Base-by-base conservation (phyloP, 164 flowering plant species). In the Chimonanthus praecox region DNA sequence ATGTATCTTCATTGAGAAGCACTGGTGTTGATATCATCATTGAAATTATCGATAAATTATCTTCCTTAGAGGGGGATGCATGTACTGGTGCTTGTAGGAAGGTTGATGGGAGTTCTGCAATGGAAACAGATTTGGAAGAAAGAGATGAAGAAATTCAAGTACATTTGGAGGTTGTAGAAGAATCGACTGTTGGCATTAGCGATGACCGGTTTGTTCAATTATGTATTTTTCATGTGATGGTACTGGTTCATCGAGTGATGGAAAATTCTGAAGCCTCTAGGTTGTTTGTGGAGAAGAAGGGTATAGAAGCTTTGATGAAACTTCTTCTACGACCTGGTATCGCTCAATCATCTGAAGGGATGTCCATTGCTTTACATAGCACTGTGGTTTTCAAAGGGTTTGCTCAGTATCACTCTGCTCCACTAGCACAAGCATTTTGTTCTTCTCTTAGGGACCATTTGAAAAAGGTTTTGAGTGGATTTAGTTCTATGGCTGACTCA, bases 311-410 rank as follows among this genome's bases (percentile, higher is more conserved):
- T 76, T 78, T 96, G 65, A 72, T 96, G 83, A 92, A 86, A 83
- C 97, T 96, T 79, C 79, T 96, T 3, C 76, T 94, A 72, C 85
- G 89, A 70, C 97, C 99, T 58, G 90, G 87, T 73, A 87, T 96
- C 80, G 90, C 88, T 6, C 98, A 94, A 65, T 94, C 99, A 64
- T 90, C 97, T 69, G 95, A 92, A 71, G 99, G 99, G 70, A 90
- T 90, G 95, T 87, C 95, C 47, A 89, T 94, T 83, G 97, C 97
- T 67, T 79, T 96, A 62, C 97, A 92, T 63, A 93, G 95, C 79
- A 90, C 99, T 9, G 86, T 89, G 85, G 98, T 94, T 69, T 96
- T 96, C 79, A 96, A 94, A 85, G 89, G 94, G 46, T 96, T 94
- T 76, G 88, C 96, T 16, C 99, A 94, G 74, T 92, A 92, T 80